Percentiles rank a stretch among this genome's conserved stretches.
These are phyloP conservation scores for Cadophora gregata DNA, from an alignment of 2,329 filamentous ascomycete species.

Conservation along the genomic window DNA sequence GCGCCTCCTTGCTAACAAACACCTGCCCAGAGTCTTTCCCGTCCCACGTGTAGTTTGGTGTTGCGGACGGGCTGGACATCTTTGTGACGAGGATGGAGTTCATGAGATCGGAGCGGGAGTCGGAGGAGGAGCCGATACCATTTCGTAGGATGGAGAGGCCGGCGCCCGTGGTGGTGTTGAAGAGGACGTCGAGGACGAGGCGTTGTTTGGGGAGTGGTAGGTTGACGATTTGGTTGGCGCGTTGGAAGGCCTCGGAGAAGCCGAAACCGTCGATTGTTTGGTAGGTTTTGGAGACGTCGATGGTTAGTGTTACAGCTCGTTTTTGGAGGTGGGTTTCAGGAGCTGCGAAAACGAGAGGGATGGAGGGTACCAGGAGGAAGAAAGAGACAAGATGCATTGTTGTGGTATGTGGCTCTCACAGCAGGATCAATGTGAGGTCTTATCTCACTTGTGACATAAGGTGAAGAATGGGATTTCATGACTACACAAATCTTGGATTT, in stretches of 20 bases:
- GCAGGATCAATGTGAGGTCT: background rate
- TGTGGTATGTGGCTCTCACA: background rate
- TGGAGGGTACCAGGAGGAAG: background rate
- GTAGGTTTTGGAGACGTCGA: slow-evolving; percentile 36
- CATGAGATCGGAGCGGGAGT: slow-evolving; percentile 44
- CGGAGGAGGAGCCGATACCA: slow-evolving; percentile 49
- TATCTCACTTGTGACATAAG: background rate
- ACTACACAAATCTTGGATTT: background rate
- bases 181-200: slow-evolving; percentile 53
- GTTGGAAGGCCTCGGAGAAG: slow-evolving; percentile 55
- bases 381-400: background rate
- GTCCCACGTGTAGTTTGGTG: slow-evolving; percentile 54
- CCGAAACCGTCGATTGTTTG: slow-evolving; percentile 56
- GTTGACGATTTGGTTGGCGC: slow-evolving; percentile 50
- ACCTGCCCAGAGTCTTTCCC: slow-evolving; percentile 56
- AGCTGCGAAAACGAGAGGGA: background rate
- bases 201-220: slow-evolving; percentile 42
- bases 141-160: slow-evolving; percentile 58
- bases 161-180: slow-evolving; percentile 52
- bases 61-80: slow-evolving; percentile 50
- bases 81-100: slow-evolving; percentile 52
- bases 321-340: background rate
- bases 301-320: slow-evolving; percentile 25
- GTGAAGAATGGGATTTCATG: background rate
- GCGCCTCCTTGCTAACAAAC: slow-evolving; percentile 56